Evolutionary conservation across 192 early-diverging fungal species (phyloP).

Genomic region (Coemansia sp.): DNA sequence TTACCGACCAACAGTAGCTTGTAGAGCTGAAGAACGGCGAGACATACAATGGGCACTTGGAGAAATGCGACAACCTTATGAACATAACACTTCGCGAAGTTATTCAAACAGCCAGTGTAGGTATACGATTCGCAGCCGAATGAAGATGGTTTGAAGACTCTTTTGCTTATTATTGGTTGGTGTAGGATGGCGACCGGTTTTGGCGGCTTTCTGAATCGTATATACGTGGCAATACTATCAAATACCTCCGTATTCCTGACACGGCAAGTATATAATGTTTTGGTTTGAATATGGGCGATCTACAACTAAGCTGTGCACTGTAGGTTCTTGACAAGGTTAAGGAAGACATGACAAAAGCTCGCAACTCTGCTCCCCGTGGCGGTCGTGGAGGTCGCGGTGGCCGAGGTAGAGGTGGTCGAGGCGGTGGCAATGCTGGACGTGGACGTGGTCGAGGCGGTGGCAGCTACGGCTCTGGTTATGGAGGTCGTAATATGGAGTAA

Average conservation of each 20-base stretch:
- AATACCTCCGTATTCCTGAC: slow-evolving; percentile 84
- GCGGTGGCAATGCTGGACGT: slow-evolving; percentile 51
- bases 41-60: slow-evolving; percentile 96
- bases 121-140: neutral
- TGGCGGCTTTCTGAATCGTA: slow-evolving; percentile 90
- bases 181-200: slow-evolving; percentile 87
- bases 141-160: no score
- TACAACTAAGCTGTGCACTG: neutral
- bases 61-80: slow-evolving; percentile 97
- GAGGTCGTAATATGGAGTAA: slow-evolving; percentile 5
- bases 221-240: slow-evolving; percentile 88
- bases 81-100: slow-evolving; percentile 93
- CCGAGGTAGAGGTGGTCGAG: slow-evolving; percentile 52
- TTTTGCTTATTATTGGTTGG: neutral
- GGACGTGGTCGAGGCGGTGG: slow-evolving; percentile 28
- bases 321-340: slow-evolving; percentile 87
- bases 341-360: slow-evolving; percentile 68
- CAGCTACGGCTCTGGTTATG: slow-evolving; percentile 1
- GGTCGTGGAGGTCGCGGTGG: slow-evolving; percentile 56
- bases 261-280: slow-evolving; percentile 52
- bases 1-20: slow-evolving; percentile 35
- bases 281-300: neutral
- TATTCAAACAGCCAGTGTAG: slow-evolving; percentile 84
- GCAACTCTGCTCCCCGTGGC: slow-evolving; percentile 43
- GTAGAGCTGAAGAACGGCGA: slow-evolving; percentile 98